These are phyloP conservation scores for Mucuna pruriens DNA, from an alignment of 306 rosid species.

Conservation along the genomic window DNA sequence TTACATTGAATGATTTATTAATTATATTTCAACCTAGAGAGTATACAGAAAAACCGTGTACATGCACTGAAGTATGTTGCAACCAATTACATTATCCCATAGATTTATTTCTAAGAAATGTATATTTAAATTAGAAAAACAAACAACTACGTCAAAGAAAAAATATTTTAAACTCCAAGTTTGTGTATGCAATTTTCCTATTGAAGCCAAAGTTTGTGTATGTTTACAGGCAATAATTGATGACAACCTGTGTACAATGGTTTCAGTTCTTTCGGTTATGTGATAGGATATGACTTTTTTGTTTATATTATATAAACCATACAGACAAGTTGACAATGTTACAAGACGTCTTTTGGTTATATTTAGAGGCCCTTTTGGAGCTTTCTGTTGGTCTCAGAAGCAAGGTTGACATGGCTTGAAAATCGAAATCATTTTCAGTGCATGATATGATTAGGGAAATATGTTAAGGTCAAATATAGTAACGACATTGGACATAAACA, in stretches of 20 bases:
- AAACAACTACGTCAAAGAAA: slow-evolving; percentile 14
- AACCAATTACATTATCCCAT: not conserved
- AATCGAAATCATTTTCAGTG: slow-evolving; percentile 34
- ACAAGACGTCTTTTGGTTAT: not conserved
- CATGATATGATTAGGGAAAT: slow-evolving; percentile 31
- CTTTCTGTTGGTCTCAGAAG: slow-evolving; percentile 15
- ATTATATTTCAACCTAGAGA: too few relatives aligned
- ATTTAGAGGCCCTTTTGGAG: slow-evolving; percentile 25
- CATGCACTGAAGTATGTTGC: not conserved
- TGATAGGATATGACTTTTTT: slow-evolving; percentile 37
- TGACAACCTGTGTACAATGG: slow-evolving; percentile 43
- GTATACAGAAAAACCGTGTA: not conserved
- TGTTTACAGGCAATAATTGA: slow-evolving; percentile 47
- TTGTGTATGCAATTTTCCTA: slow-evolving; percentile 21
- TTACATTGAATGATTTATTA: too few relatives aligned
- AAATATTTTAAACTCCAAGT: not conserved
- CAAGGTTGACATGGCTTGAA: slow-evolving; percentile 50
- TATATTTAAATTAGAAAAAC: not conserved
- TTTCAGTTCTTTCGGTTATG: slow-evolving; percentile 39
- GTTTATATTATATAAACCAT: slow-evolving; percentile 30
- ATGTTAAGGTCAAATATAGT: slow-evolving; percentile 38
- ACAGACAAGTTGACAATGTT: slow-evolving; percentile 9
- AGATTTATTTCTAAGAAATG: not conserved
- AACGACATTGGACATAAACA: slow-evolving; percentile 9
- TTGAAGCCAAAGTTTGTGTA: slow-evolving; percentile 38